Conservation (phyloP, 1,284 basidiomycete species). For the Tilletiaria anomala region DNA sequence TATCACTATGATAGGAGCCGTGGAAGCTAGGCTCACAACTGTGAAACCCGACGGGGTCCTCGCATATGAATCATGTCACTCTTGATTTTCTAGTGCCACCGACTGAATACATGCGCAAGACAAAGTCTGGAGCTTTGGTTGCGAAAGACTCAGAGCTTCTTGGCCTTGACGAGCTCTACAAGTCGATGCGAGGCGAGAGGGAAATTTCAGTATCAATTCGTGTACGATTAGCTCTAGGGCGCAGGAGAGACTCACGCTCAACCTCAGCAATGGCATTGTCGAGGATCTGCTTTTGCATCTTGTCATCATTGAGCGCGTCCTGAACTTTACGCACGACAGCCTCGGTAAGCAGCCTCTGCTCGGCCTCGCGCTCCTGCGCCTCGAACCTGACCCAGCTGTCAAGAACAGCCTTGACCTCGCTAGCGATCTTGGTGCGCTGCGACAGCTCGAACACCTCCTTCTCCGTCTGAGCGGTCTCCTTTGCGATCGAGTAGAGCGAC, state of each 20-base stretch:
- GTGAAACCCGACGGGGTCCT: no score
- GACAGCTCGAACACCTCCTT: conserved; percentile 75
- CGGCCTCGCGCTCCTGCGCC: conserved; percentile 87
- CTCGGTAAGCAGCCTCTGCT: conserved; percentile 81
- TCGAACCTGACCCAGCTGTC: conserved; percentile 98
- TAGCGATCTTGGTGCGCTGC: conserved; percentile 71
- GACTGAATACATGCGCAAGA: neutral
- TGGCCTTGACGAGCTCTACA: conserved; percentile 34
- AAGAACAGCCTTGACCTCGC: conserved; percentile 84
- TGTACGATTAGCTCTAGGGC: neutral
- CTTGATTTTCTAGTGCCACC: neutral
- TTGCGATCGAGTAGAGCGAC: conserved; percentile 79
- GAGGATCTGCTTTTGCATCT: conserved; percentile 82
- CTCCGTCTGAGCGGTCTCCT: conserved; percentile 89
- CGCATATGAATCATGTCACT: neutral
- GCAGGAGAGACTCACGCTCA: conserved; percentile 57
- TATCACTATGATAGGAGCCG: no score
- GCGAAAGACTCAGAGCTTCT: conserved; percentile 27
- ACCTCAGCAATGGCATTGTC: conserved; percentile 71
- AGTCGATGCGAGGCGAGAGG: neutral
- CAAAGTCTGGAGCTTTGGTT: no score
- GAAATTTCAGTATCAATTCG: neutral
- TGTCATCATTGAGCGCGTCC: conserved; percentile 69
- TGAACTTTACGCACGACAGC: conserved; percentile 73
- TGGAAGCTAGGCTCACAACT: no score